phyloP scores from a whole-genome alignment of 2,329 filamentous ascomycete genomes.

The Penicillium hordei region DNA sequence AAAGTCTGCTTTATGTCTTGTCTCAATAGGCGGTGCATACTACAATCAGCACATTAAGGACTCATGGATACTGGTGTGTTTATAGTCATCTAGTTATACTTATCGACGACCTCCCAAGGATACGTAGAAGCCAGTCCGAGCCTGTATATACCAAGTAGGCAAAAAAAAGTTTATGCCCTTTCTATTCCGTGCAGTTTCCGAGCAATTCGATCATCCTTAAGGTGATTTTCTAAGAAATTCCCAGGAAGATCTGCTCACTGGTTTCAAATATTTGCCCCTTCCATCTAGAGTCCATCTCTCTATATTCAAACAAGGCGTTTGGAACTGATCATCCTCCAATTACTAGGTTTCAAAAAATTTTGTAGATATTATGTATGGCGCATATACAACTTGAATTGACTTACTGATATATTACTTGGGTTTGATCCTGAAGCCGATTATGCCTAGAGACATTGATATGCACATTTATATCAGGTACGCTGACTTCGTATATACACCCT shows the following conservation, averaged over 20 bases:
- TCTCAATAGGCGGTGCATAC: neutral
- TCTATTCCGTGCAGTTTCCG: constrained; percentile 29
- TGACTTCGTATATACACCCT: too few relatives aligned
- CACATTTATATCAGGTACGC: too few relatives aligned
- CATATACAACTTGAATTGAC: too few relatives aligned
- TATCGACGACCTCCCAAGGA: constrained; percentile 21
- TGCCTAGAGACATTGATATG: too few relatives aligned
- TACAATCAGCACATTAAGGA: neutral
- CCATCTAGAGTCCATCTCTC: neutral
- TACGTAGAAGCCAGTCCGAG: too few relatives aligned
- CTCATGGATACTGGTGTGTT: neutral
- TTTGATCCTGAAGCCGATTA: too few relatives aligned
- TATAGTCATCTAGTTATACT: neutral
- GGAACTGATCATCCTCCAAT: neutral
- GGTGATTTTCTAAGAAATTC: constrained; percentile 6
- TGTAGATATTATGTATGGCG: too few relatives aligned
- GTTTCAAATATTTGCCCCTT: neutral
- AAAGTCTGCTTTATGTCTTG: too few relatives aligned
- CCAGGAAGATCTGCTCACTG: neutral
- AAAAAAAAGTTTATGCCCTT: constrained; percentile 48
- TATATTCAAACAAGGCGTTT: neutral
- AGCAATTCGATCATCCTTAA: constrained; percentile 28
- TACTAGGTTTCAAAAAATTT: too few relatives aligned
- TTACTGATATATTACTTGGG: too few relatives aligned
- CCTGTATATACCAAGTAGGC: constrained; percentile 29